Base-by-base conservation (phyloP, 495 filamentous ascomycete genomes). In the Jackrogersella minutella region DNA sequence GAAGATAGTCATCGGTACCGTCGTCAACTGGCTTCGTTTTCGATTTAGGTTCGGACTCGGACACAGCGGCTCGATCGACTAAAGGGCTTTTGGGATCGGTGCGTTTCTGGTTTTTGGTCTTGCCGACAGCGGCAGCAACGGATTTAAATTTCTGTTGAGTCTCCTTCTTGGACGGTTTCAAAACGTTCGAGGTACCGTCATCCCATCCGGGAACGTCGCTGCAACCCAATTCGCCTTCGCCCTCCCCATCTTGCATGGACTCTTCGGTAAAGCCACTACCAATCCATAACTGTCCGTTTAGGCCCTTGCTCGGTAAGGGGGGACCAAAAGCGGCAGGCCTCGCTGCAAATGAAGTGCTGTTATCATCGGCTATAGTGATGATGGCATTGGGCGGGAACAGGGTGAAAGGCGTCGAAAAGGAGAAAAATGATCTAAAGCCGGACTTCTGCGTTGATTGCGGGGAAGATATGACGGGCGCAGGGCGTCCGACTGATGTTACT, bases 141-240 rank as follows among this genome's bases (percentile, higher is more conserved):
- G 76, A 46, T 24, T 75, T 79, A 31, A 73, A 63, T 59, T 74
- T 74, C 44, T 69, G 67, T 39, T 76, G 73, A 16, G 54, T 64
- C 17, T 69, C 64, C 34, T 73, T 66, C 33, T 72, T 64, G n/a
- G 64, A 70, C 31, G 61, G 64, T 43, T 67, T 72, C 39, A 75
- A 50, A 5, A 66, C 64, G 44, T 64, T 74, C 34, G 75, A 73
- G 44, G 77, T 78, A 8, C 80, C 82, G 34, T 87, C 88, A 34
- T 86, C 86, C 94, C 95, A 97, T 3, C 92, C 93, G 1, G 92
- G 91, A n/a, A 97, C 90, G 84, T 98, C 95, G 65, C 94, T 96
- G 76, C 95, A 99, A 21, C 96, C 95, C n/a, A 97, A 81, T 80
- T 99, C 93, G 0, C 94, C 92, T 70, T 93, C 91, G 1, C 84